Base-by-base conservation (phyloP, 768 basidiomycete genomes). In the Daedaleopsis sinensis region DNA sequence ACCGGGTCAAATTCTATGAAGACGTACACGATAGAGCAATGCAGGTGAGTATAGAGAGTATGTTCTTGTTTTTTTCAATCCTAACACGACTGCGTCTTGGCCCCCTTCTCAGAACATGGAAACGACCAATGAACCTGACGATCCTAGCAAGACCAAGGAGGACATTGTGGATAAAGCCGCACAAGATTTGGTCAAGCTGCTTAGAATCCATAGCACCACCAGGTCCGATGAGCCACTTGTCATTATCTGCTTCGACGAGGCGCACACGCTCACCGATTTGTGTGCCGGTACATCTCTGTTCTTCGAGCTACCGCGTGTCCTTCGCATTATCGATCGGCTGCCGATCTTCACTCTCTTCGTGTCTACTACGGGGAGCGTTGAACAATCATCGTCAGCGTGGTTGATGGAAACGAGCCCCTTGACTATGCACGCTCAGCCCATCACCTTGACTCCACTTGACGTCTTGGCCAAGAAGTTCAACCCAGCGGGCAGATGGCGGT, bases 381-480 rank as follows among this genome's bases (percentile, higher is more conserved):
- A 37, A n/a, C 58, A 49, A 19, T 64, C 55, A 43, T 21, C 65
- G 42, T 61, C 52, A 9, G n/a, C n/a, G n/a, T n/a, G n/a, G n/a
- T n/a, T n/a, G n/a, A n/a, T n/a, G n/a, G n/a, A n/a, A n/a, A n/a
- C n/a, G n/a, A n/a, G n/a, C n/a, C n/a, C n/a, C n/a, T n/a, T n/a
- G n/a, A n/a, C n/a, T n/a, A n/a, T n/a, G n/a, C n/a, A n/a, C n/a
- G n/a, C n/a, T n/a, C n/a, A n/a, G n/a, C 67, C 70, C 19, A 62
- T 68, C 51, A 60, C 58, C n/a, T 65, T 67, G 56, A 44, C 68
- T 16, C 67, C 67, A 7, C 71, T 68, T 47, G 73, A 74, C 58
- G 52, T 70, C 56, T 52, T 74, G 23, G 72, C 70, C 18, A 18
- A 38, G 23, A 15, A 53, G 55, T 19, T 57, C 59, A 44, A 5